These are phyloP conservation scores for Guyanaporus albipodus DNA, from an alignment of 768 basidiomycete genomes.

Conservation along the genomic window DNA sequence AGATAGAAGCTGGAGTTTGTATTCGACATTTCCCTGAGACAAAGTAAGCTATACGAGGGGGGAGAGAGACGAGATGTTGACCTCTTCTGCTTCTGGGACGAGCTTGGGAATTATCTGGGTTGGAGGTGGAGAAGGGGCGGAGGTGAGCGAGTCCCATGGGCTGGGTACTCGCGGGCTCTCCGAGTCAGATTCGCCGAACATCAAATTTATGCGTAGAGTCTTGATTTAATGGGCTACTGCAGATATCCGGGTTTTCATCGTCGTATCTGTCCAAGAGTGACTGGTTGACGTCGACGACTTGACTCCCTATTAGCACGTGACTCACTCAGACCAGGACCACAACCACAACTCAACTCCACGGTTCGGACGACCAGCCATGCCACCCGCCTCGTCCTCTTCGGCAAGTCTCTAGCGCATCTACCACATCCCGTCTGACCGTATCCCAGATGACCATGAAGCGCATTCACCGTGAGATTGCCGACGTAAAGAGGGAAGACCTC, in stretches of 20 bases:
- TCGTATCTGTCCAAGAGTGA: neutral
- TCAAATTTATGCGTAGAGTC: conserved; percentile 22
- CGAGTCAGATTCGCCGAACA: conserved; percentile 83
- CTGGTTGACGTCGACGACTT: neutral
- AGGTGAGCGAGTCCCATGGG: conserved; percentile 78
- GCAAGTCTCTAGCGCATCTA: conserved; percentile 8
- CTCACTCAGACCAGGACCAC: neutral
- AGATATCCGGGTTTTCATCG: conserved; percentile 60
- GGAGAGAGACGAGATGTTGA: conserved; percentile 14
- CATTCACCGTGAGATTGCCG: conserved; percentile 77
- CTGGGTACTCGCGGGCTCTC: conserved; percentile 77
- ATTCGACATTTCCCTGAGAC: conserved; percentile 81
- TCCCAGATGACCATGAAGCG: conserved; percentile 68
- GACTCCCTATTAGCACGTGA: conserved; percentile 18
- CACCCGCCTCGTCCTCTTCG: conserved; percentile 22
- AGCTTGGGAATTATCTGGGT: conserved; percentile 54
- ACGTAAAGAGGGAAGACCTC: conserved; percentile 79
- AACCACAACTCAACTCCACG: neutral
- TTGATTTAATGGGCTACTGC: conserved; percentile 15
- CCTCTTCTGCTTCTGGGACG: conserved; percentile 72
- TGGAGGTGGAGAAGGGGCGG: conserved; percentile 44
- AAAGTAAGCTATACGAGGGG: neutral
- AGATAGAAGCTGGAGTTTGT: conserved; percentile 85
- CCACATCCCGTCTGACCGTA: conserved; percentile 4
- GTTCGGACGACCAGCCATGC: conserved; percentile 22